A percentile compares a stretch with the other conserved stretches of the same genome.
These are phyloP conservation scores for Arthrinium puccinioides DNA, from an alignment of 2,329 filamentous ascomycete species.

Conservation along the genomic window DNA sequence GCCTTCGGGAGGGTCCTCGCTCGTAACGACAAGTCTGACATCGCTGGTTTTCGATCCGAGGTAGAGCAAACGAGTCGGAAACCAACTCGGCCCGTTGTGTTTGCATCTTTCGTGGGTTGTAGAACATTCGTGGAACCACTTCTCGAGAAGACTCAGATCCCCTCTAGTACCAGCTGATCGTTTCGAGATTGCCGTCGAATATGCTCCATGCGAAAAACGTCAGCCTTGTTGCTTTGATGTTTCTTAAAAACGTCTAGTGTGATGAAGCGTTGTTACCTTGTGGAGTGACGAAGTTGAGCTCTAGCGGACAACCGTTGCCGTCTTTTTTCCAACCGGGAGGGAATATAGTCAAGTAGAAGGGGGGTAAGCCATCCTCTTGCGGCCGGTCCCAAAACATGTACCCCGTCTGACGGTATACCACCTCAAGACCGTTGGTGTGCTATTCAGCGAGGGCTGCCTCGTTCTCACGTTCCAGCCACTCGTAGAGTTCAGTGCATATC, in stretches of 20 bases:
- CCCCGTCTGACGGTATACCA: background rate
- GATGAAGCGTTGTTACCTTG: background rate
- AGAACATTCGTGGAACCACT: background rate
- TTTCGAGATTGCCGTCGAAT: background rate
- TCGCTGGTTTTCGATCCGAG: background rate
- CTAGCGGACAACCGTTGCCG: background rate
- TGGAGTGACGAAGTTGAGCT: background rate
- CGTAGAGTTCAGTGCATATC: background rate
- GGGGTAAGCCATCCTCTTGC: background rate
- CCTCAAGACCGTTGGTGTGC: background rate
- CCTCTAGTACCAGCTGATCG: background rate
- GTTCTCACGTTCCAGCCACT: background rate
- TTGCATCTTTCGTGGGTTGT: background rate
- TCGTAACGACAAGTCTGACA: background rate
- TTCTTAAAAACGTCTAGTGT: background rate
- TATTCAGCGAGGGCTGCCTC: background rate
- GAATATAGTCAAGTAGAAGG: background rate
- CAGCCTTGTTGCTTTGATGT: background rate
- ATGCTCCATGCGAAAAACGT: background rate
- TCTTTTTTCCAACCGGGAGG: background rate
- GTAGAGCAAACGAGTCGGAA: background rate
- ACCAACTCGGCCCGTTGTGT: background rate
- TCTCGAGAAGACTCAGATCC: background rate
- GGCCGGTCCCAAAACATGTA: background rate
- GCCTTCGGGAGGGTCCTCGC: background rate